phyloP scores from a whole-genome alignment of 1,284 basidiomycete species.

The Wolfiporia cocos region DNA sequence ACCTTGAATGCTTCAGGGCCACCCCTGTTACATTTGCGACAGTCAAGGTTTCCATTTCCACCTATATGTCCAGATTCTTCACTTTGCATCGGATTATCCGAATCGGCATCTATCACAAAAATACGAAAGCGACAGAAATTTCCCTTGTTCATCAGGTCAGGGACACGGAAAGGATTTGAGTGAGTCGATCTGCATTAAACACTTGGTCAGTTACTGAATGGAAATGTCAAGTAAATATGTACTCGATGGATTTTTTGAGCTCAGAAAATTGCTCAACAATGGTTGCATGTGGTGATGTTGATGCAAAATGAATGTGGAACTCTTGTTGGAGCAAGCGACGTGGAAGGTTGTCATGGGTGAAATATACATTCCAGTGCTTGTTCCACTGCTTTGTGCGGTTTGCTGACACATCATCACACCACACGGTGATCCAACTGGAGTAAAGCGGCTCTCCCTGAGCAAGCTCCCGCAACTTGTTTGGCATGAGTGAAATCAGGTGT shows the following conservation, averaged over 20 bases:
- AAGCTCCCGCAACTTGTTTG: neutral
- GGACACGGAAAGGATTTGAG: neutral
- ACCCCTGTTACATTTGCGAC: no score
- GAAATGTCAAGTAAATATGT: neutral
- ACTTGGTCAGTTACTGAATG: neutral
- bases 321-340: constrained; percentile 26
- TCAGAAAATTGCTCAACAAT: constrained; percentile 25
- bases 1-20: no score
- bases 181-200: neutral
- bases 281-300: constrained; percentile 26
- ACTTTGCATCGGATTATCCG: constrained; percentile 31
- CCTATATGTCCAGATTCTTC: constrained; percentile 28
- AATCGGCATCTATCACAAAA: constrained; percentile 18
- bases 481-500: neutral
- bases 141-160: constrained; percentile 17
- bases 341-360: constrained; percentile 14
- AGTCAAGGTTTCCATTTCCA: constrained; percentile 11
- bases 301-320: constrained; percentile 28
- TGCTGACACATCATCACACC: constrained; percentile 5
- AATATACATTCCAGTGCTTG: constrained; percentile 21
- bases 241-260: neutral
- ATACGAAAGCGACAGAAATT: no score
- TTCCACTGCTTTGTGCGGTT: constrained; percentile 17
- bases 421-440: neutral
- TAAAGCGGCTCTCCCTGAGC: neutral